Evolutionary conservation across 140 eudicot species (phyloP), one percentile per base, ranked within the genome.

Genomic region (Senecio squalidus): DNA sequence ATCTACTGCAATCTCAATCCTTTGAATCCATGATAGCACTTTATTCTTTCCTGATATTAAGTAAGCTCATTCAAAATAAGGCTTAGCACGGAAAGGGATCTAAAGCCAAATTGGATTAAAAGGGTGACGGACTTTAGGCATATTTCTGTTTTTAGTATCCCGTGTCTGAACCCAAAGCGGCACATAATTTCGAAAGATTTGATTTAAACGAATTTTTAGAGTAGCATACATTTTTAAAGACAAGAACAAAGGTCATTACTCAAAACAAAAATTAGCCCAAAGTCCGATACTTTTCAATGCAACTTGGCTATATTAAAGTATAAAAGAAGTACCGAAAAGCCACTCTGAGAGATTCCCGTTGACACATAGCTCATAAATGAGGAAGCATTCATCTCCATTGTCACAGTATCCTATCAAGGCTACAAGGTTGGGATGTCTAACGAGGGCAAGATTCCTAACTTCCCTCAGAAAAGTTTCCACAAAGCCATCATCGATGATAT

Each of bases 381-480:
- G 90, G 76, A 78, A 79, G 52, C 78, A 75, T 73, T 79, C 80
- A 36, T 58, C 72, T 25, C 62, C 79, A 21, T 75, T 70, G 45
- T 76, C 79, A 52, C 90, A 71, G 66, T 72, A 82, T 21, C 89
- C 90, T 30, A 75, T 28, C 69, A 82, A 60, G 38, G 85, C 61
- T 66, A 82, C 90, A 4, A 79, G 83, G 70, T 82, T 82, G 1
- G 85, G 90, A 69, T 82, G 90, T 69, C 75, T 72, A 31, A 82
- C 80, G 17, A 72, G 76, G 13, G 77, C 55, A 5, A 82, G 75
- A 70, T 82, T 82, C 53, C 50, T 72, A 24, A 82, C 82, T 75
- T 82, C 90, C 52, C 85, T 73, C 23, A 75, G 39, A 41, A 82
- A 82, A 20, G 83, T 78, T 38, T 82, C 85, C 46, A 58, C 49